Evolutionary conservation across 139 green algal genomes (phyloP).

Genomic region (Picocystis salinarum): DNA sequence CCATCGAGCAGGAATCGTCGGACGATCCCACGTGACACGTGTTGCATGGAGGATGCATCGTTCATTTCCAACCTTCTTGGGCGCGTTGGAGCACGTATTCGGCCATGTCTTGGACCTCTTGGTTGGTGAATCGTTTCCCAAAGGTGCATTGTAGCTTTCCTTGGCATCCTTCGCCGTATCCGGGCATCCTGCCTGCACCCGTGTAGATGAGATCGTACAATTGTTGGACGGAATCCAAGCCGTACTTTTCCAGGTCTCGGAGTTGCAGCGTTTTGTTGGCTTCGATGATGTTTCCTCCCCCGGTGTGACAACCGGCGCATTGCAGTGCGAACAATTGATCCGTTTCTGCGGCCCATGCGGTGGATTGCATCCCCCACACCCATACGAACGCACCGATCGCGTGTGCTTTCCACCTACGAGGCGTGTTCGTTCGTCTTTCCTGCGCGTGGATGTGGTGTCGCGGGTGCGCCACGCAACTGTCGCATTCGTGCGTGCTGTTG

Average conservation of each 20-base stretch:
- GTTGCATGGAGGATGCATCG: no score
- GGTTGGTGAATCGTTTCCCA: conserved; percentile 35
- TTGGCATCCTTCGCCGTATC: conserved; percentile 49
- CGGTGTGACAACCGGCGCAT: conserved; percentile 42
- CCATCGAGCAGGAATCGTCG: no score
- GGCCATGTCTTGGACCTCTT: conserved; percentile 33
- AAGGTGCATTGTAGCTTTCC: conserved; percentile 64
- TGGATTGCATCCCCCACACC: no score
- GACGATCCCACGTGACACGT: no score
- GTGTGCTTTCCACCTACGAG: no score
- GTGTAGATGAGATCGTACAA: conserved; percentile 51
- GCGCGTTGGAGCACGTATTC: conserved; percentile 39
- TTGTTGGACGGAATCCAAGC: conserved; percentile 16
- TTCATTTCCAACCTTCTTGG: conserved; percentile 23
- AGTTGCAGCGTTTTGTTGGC: conserved; percentile 31
- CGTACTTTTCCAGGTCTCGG: conserved; percentile 19
- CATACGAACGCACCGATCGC: no score
- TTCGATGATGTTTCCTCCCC: conserved; percentile 52
- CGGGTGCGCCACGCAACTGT: no score
- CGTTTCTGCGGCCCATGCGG: no score
- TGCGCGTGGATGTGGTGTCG: no score
- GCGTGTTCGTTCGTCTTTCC: no score
- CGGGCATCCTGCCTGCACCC: conserved; percentile 60
- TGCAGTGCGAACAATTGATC: not conserved
- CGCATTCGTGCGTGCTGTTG: no score